phyloP scores from a whole-genome alignment of 1,139 yeast species.

The Yamadazyma aaseri region DNA sequence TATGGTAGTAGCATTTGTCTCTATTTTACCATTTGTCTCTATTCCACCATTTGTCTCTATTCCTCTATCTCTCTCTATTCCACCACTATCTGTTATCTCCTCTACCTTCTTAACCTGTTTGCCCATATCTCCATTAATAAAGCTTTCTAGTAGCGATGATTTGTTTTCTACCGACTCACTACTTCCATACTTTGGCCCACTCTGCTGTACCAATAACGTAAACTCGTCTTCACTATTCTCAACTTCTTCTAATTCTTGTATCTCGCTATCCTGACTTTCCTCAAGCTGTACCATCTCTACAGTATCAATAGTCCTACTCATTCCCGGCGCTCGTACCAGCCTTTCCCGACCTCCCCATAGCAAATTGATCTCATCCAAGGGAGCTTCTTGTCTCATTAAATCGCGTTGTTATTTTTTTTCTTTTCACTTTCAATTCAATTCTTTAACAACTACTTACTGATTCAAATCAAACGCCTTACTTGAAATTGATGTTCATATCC shows the following conservation, averaged over 20 bases:
- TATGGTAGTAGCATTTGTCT: too few species aligned
- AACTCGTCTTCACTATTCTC: conserved; percentile 11
- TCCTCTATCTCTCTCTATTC: background rate
- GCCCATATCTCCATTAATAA: too few species aligned
- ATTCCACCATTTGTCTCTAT: background rate
- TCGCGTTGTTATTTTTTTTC: conserved; percentile 1
- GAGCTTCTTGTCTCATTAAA: conserved; percentile 3
- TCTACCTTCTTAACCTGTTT: too few species aligned
- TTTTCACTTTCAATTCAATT: conserved; percentile 11
- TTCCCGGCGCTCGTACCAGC: too few species aligned
- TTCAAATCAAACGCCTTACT: conserved; percentile 7
- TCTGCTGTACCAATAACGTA: conserved; percentile 4
- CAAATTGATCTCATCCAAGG: conserved; percentile 12
- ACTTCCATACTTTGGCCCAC: too few species aligned
- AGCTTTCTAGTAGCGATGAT: too few species aligned
- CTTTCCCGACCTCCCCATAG: conserved; percentile 5
- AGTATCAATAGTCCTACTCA: too few species aligned
- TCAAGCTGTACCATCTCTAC: too few species aligned
- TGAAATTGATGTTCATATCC: conserved; percentile 5
- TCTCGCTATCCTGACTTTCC: too few species aligned
- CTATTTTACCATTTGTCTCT: background rate
- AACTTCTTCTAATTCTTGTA: conserved; percentile 3
- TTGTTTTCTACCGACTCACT: too few species aligned
- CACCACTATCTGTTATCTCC: background rate
- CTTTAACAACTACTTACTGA: conserved; percentile 5